Percentiles rank a stretch among this genome's conserved stretches.
phyloP scores from a whole-genome alignment of 345 rosid species.

The Anacardium occidentale region DNA sequence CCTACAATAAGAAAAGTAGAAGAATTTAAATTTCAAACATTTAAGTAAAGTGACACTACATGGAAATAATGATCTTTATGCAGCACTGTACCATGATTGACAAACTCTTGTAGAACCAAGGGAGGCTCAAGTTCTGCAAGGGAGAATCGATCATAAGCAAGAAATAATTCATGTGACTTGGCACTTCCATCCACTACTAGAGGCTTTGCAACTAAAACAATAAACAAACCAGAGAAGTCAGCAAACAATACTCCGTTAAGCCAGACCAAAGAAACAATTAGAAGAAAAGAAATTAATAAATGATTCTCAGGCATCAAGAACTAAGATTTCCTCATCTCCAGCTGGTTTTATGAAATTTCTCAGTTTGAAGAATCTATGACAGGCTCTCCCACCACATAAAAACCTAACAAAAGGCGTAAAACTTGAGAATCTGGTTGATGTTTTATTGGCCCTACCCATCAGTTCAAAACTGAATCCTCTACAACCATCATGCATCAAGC shows the following conservation, averaged over 20 bases:
- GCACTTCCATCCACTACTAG: conserved; percentile 83
- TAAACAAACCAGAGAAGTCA: conserved; percentile 13
- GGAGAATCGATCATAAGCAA: conserved; percentile 68
- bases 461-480: background rate
- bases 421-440: background rate
- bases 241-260: background rate
- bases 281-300: background rate
- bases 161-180: conserved; percentile 80
- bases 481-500: background rate
- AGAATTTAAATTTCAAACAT: conserved; percentile 9
- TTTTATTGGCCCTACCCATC: conserved; percentile 1
- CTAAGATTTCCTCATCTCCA: background rate
- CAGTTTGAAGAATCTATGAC: background rate
- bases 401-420: background rate
- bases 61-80: background rate
- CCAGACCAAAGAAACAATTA: background rate
- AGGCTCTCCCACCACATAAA: background rate
- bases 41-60: conserved; percentile 4
- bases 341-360: background rate
- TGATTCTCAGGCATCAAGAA: background rate
- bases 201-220: conserved; percentile 80
- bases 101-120: conserved; percentile 83
- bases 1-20: conserved; percentile 38
- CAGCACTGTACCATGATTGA: conserved; percentile 71
- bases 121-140: conserved; percentile 85